Conservation (phyloP, 2,329 filamentous ascomycete genomes). For the Clonostachys rhizophaga region DNA sequence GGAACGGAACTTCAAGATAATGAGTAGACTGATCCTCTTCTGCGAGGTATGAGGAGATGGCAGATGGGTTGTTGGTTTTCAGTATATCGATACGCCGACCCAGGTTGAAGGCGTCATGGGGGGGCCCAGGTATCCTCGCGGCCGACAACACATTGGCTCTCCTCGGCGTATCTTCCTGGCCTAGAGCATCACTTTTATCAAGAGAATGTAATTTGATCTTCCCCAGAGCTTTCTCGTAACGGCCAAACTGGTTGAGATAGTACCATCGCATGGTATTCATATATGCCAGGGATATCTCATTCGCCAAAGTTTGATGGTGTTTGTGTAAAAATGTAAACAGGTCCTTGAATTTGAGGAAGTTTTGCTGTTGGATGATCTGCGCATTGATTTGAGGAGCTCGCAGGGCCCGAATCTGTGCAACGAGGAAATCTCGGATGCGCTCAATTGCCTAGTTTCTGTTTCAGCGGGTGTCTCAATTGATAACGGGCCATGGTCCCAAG, state of each 20-base stretch:
- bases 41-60: constrained; percentile 81
- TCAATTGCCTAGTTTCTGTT: constrained; percentile 63
- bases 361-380: constrained; percentile 92
- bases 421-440: constrained; percentile 89
- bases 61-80: constrained; percentile 66
- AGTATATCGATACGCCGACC: constrained; percentile 83
- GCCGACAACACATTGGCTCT: constrained; percentile 55
- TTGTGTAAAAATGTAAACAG: constrained; percentile 80
- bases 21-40: constrained; percentile 85
- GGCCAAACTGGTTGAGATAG: constrained; percentile 83
- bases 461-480: constrained; percentile 4
- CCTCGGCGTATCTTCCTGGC: constrained; percentile 68
- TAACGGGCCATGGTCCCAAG: background rate
- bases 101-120: constrained; percentile 84
- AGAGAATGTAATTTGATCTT: constrained; percentile 80
- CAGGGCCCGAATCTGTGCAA: constrained; percentile 89
- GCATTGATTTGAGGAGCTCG: constrained; percentile 95
- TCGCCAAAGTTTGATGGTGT: constrained; percentile 77
- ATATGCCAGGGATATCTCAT: constrained; percentile 89
- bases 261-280: constrained; percentile 99
- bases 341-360: constrained; percentile 83
- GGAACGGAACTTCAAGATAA: constrained; percentile 85
- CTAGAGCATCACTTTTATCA: constrained; percentile 80
- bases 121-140: constrained; percentile 39
- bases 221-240: constrained; percentile 79